Percentiles rank a stretch among this genome's conserved stretches.
These are phyloP conservation scores for Penium margaritaceum DNA, from an alignment of 139 green algal species.

Conservation along the genomic window DNA sequence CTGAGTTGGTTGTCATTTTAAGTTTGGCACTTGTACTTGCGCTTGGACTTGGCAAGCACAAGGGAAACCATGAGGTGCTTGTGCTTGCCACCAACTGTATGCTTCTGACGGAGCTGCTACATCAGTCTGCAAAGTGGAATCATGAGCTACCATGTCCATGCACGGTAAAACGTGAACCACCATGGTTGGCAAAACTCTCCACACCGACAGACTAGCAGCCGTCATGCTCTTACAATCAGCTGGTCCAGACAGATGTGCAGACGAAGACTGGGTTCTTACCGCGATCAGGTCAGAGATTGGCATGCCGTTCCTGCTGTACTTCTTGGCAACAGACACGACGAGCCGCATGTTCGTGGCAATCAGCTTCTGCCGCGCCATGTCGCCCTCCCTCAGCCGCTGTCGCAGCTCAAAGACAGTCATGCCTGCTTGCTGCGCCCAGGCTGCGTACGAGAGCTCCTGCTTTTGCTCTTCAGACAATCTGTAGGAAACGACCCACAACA, in stretches of 20 bases:
- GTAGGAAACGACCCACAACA: constrained; percentile 8
- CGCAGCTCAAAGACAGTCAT: constrained; percentile 19
- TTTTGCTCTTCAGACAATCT: constrained; percentile 24
- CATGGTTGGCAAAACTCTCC: background rate
- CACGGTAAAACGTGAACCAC: too few species aligned
- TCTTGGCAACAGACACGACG: constrained; percentile 44
- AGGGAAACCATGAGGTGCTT: background rate
- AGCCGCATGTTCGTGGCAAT: constrained; percentile 35
- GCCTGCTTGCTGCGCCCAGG: constrained; percentile 17
- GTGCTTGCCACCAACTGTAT: too few species aligned
- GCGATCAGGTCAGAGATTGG: constrained; percentile 39
- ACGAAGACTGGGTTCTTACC: constrained; percentile 7
- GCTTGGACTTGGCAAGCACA: background rate
- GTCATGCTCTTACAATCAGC: background rate
- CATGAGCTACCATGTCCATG: background rate
- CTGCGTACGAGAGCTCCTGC: constrained; percentile 18
- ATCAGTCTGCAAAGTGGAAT: too few species aligned
- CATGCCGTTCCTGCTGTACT: constrained; percentile 24
- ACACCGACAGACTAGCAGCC: background rate
- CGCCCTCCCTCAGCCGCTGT: constrained; percentile 18
- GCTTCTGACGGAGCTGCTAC: too few species aligned
- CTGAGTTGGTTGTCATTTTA: background rate
- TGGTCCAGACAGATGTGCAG: background rate
- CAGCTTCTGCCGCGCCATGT: constrained; percentile 27
- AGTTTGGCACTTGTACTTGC: background rate